Evolutionary conservation across 1,139 yeast species (phyloP).

Genomic region (Blastobotrys malaysiensis): DNA sequence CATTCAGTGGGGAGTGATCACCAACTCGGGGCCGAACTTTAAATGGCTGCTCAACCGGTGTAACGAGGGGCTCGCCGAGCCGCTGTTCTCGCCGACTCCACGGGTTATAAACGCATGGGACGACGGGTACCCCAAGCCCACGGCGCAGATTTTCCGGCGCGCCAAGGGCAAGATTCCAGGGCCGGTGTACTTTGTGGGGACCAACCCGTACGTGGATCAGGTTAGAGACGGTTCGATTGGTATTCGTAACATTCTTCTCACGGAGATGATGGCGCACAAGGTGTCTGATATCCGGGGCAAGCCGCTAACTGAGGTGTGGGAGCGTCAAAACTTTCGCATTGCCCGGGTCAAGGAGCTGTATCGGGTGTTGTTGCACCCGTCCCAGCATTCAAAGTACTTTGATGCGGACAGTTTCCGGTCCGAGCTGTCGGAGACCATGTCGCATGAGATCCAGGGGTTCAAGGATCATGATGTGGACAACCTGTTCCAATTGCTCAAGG

Average conservation of each 20-base stretch:
- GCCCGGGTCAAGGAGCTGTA: slow-evolving; percentile 12
- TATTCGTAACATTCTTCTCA: not conserved
- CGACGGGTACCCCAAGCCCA: slow-evolving; percentile 22
- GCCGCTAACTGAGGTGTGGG: not conserved
- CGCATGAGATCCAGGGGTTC: not conserved
- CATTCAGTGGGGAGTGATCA: slow-evolving; percentile 29
- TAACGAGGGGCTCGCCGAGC: slow-evolving; percentile 5
- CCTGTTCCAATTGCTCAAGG: not conserved
- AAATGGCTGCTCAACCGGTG: slow-evolving; percentile 10
- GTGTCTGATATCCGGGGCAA: not conserved
- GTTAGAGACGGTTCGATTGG: not conserved
- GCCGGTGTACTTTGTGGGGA: not conserved
- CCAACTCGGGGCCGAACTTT: slow-evolving; percentile 27
- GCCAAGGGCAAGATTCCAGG: slow-evolving; percentile 6
- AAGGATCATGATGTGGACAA: not conserved
- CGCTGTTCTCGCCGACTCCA: slow-evolving; percentile 10
- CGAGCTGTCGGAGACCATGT: not conserved
- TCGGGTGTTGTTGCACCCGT: slow-evolving; percentile 4
- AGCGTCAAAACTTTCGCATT: slow-evolving; percentile 11
- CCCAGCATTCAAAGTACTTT: not conserved
- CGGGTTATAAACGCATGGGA: slow-evolving; percentile 20
- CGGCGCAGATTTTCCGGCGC: slow-evolving; percentile 11
- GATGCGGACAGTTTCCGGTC: not conserved
- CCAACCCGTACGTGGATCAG: slow-evolving; percentile 1
- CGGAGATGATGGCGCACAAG: not conserved